These are phyloP conservation scores for Thamnidium elegans DNA, from an alignment of 192 early-diverging fungal species.

Conservation along the genomic window DNA sequence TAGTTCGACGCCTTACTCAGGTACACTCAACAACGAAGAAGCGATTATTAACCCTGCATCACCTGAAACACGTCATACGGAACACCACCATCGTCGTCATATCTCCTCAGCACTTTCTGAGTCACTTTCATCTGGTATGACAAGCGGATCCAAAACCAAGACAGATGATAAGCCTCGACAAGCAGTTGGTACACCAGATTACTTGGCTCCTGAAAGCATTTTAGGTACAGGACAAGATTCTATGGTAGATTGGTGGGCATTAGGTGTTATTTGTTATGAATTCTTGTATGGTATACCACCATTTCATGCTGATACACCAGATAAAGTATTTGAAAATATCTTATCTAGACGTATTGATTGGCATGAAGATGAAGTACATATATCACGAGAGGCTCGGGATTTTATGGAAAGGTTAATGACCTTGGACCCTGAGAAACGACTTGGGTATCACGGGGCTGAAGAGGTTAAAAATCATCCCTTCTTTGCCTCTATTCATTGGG, in stretches of 20 bases:
- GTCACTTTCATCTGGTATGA: constrained; percentile 3
- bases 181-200: constrained; percentile 82
- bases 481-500: constrained; percentile 76
- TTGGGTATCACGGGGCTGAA: constrained; percentile 70
- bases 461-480: constrained; percentile 78
- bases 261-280: constrained; percentile 87
- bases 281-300: constrained; percentile 83
- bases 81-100: constrained; percentile 1
- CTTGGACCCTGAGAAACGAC: constrained; percentile 55
- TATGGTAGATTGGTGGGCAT: constrained; percentile 92
- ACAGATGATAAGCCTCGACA: background rate
- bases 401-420: constrained; percentile 79
- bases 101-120: constrained; percentile 7
- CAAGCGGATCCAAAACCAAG: background rate
- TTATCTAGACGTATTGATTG: constrained; percentile 75
- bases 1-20: constrained; percentile 39
- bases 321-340: constrained; percentile 85
- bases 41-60: background rate
- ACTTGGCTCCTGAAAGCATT: constrained; percentile 85
- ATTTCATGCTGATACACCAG: constrained; percentile 75
- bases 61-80: background rate
- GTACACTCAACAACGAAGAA: constrained; percentile 27
- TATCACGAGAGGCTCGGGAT: constrained; percentile 73
- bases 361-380: constrained; percentile 67
- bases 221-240: constrained; percentile 82